phyloP scores from a whole-genome alignment of 495 filamentous ascomycete genomes.

The Annulohypoxylon moriforme region DNA sequence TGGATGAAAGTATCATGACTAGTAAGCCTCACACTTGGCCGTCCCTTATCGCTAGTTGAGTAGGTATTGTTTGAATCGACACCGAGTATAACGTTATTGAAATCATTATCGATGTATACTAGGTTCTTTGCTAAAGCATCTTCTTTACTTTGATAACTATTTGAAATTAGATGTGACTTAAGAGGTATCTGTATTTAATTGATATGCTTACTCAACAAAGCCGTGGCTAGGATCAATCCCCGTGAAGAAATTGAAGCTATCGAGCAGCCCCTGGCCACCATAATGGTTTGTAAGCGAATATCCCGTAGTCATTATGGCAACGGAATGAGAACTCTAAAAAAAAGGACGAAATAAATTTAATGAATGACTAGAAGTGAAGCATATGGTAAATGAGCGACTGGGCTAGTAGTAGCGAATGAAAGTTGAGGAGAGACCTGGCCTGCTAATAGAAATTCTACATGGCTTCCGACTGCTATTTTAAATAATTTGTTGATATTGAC shows the following conservation, averaged over 20 bases:
- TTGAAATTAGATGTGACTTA: conserved; percentile 8
- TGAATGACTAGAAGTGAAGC: conserved; percentile 42
- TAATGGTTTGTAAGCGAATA: conserved; percentile 48
- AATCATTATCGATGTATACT: conserved; percentile 57
- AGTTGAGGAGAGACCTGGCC: conserved; percentile 25
- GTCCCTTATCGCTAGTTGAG: conserved; percentile 58
- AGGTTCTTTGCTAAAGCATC: conserved; percentile 42
- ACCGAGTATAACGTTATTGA: conserved; percentile 60
- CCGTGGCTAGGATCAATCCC: conserved; percentile 44
- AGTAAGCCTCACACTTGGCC: conserved; percentile 72
- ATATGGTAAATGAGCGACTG: conserved; percentile 41
- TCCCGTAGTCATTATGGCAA: conserved; percentile 36
- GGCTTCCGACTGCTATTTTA: conserved; percentile 30
- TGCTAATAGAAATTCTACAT: background rate
- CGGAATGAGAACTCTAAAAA: background rate
- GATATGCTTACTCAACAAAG: conserved; percentile 46
- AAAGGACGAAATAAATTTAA: conserved; percentile 23
- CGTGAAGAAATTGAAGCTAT: conserved; percentile 49
- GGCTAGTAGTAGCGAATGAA: conserved; percentile 30
- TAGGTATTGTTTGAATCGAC: conserved; percentile 53
- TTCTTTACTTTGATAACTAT: conserved; percentile 49
- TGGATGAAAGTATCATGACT: conserved; percentile 70
- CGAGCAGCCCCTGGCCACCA: conserved; percentile 48
- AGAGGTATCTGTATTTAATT: background rate
- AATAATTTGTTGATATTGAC: conserved; percentile 18